These are phyloP conservation scores for Pythium brassicae DNA, from an alignment of 352 stramenopile genomes.

Conservation along the genomic window DNA sequence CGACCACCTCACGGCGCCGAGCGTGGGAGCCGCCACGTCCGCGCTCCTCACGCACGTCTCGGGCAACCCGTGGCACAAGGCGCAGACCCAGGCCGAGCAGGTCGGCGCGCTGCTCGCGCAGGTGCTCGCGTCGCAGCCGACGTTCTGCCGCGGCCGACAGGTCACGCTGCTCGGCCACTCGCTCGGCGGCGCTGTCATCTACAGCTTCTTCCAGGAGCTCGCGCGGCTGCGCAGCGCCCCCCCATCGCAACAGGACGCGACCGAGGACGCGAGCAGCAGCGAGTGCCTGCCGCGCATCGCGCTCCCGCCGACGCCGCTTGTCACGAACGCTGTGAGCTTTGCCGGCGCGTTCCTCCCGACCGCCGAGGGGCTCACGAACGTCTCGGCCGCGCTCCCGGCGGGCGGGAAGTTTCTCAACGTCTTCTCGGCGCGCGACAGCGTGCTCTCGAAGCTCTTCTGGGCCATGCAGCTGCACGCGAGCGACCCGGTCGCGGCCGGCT, in stretches of 20 bases:
- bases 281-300: neutral
- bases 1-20: constrained; percentile 40
- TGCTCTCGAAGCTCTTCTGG: constrained; percentile 78
- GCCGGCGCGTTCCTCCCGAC: constrained; percentile 61
- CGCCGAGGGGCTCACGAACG: constrained; percentile 24
- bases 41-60: constrained; percentile 70
- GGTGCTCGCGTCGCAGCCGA: constrained; percentile 47
- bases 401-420: constrained; percentile 72
- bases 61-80: constrained; percentile 81
- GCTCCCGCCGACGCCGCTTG: constrained; percentile 14
- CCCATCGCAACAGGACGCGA: neutral
- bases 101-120: constrained; percentile 70
- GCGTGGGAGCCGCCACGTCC: constrained; percentile 33
- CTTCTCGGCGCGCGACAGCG: constrained; percentile 65
- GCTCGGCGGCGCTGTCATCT: constrained; percentile 69
- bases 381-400: constrained; percentile 31
- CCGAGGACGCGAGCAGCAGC: neutral
- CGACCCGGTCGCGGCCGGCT: constrained; percentile 45
- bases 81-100: constrained; percentile 74
- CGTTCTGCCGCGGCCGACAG: constrained; percentile 42
- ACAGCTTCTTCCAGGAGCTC: constrained; percentile 68
- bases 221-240: constrained; percentile 30
- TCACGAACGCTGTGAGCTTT: constrained; percentile 64
- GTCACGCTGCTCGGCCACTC: constrained; percentile 79
- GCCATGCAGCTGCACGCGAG: constrained; percentile 44